Conservation (phyloP, 306 rosid genomes). For the Senna siamea region DNA sequence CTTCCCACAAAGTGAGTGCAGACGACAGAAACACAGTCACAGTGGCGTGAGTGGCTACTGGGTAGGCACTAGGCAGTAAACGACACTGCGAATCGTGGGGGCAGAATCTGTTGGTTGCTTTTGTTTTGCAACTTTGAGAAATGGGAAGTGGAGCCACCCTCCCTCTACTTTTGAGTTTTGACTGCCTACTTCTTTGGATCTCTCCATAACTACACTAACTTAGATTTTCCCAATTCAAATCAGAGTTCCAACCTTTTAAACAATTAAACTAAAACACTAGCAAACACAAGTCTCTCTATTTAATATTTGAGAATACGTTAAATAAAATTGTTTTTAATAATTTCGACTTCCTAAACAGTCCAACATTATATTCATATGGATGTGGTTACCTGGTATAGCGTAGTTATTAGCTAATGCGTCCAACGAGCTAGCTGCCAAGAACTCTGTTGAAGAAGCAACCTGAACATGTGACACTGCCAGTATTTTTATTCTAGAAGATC, state of each 20-base stretch:
- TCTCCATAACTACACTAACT: neutral
- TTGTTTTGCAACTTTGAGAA: conserved; percentile 26
- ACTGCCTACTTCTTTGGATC: conserved; percentile 23
- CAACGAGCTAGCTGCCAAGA: no score
- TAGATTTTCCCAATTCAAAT: conserved; percentile 42
- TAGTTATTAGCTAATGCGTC: neutral
- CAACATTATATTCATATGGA: no score
- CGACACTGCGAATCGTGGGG: conserved; percentile 42
- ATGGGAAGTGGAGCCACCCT: conserved; percentile 20
- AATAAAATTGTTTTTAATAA: no score
- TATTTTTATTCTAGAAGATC: conserved; percentile 23
- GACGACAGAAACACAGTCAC: no score
- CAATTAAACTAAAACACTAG: no score
- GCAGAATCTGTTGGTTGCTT: conserved; percentile 32
- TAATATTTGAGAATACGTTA: no score
- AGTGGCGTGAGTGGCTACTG: no score
- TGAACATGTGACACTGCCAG: neutral
- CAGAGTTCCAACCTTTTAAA: no score
- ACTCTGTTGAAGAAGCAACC: conserved; percentile 13
- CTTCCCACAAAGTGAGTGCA: no score
- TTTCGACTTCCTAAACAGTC: no score
- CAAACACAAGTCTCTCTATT: no score
- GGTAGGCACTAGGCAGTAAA: neutral
- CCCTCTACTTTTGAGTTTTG: conserved; percentile 31
- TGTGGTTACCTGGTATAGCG: no score